Percentiles rank a stretch among this genome's conserved stretches.
Conservation (phyloP, 371 early-diverging fungal species). For the Fennellomyces sp. region DNA sequence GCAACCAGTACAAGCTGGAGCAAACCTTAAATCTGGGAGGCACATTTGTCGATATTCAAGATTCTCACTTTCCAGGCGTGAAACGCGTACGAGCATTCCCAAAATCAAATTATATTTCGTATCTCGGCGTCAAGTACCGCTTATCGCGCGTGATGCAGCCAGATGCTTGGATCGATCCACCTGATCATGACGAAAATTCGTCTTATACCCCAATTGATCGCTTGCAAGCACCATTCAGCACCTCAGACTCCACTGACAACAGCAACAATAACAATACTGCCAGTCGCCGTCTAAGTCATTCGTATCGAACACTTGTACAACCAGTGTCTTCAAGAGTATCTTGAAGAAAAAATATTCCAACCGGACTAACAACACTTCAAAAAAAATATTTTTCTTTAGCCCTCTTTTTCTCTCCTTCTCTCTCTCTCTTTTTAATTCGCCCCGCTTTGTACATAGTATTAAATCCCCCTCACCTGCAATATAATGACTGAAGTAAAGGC, state of each 20-base stretch:
- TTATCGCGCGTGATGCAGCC: slow-evolving; percentile 53
- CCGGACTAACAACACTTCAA: not conserved
- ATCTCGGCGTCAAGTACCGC: slow-evolving; percentile 53
- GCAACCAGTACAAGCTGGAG: slow-evolving; percentile 45
- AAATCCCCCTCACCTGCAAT: not conserved
- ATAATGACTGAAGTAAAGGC: slow-evolving; percentile 17
- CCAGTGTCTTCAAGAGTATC: slow-evolving; percentile 14
- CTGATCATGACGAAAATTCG: slow-evolving; percentile 14
- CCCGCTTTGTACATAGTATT: not conserved
- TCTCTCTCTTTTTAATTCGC: slow-evolving; percentile 2
- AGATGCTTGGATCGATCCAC: slow-evolving; percentile 37
- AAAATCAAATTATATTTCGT: slow-evolving; percentile 48
- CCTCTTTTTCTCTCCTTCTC: slow-evolving; percentile 6
- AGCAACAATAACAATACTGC: not conserved
- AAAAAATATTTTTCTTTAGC: not conserved
- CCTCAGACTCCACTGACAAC: not conserved
- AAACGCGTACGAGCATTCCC: slow-evolving; percentile 53
- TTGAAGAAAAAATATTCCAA: not conserved
- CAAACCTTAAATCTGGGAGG: slow-evolving; percentile 49
- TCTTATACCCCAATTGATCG: slow-evolving; percentile 2
- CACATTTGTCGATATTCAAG: slow-evolving; percentile 53
- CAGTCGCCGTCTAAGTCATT: not conserved
- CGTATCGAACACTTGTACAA: not conserved
- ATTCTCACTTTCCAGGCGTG: slow-evolving; percentile 43
- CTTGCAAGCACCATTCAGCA: not conserved